Evolutionary conservation across 208 protist genomes (phyloP).

Genomic region (Leishmania aethiopica): DNA sequence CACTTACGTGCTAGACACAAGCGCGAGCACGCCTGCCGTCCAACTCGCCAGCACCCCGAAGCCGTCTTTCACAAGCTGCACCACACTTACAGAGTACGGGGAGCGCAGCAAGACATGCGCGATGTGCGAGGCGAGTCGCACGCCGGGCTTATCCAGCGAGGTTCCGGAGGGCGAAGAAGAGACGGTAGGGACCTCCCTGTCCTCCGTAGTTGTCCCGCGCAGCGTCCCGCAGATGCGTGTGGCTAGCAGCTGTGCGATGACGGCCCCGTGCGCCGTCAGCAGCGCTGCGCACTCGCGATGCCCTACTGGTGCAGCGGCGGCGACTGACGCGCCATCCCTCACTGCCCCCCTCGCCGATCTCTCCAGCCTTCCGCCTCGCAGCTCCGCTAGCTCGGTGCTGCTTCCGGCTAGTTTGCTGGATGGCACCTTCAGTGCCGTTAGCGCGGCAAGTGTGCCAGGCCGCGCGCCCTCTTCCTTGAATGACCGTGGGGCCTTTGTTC

Average conservation of each 20-base stretch:
- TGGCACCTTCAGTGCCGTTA: slow-evolving; percentile 13
- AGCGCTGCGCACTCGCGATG: not conserved
- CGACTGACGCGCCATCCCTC: not conserved
- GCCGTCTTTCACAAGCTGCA: not conserved
- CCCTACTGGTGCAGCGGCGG: not conserved
- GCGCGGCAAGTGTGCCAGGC: slow-evolving; percentile 25
- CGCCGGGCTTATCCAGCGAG: slow-evolving; percentile 13
- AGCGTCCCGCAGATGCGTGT: slow-evolving; percentile 17
- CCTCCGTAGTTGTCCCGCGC: slow-evolving; percentile 1
- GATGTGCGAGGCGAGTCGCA: slow-evolving; percentile 14
- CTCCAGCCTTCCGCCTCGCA: slow-evolving; percentile 1
- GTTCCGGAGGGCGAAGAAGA: slow-evolving; percentile 4
- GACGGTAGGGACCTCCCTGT: not conserved
- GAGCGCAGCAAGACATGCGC: slow-evolving; percentile 8
- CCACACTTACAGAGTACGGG: slow-evolving; percentile 4
- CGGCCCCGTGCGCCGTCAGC: not conserved
- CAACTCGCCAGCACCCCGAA: not conserved
- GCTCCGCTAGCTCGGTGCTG: slow-evolving; percentile 14
- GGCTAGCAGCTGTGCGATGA: slow-evolving; percentile 8
- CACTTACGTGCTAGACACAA: slow-evolving; percentile 47
- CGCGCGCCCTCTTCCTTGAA: slow-evolving; percentile 3
- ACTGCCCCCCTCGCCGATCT: not conserved
- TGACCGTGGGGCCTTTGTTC: slow-evolving; percentile 8
- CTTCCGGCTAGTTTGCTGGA: slow-evolving; percentile 21
- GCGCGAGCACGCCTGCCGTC: not conserved